Evolutionary conservation across 495 filamentous ascomycete species (phyloP), one percentile per base, ranked within the genome.

Genomic region (Penicilliopsis zonata): DNA sequence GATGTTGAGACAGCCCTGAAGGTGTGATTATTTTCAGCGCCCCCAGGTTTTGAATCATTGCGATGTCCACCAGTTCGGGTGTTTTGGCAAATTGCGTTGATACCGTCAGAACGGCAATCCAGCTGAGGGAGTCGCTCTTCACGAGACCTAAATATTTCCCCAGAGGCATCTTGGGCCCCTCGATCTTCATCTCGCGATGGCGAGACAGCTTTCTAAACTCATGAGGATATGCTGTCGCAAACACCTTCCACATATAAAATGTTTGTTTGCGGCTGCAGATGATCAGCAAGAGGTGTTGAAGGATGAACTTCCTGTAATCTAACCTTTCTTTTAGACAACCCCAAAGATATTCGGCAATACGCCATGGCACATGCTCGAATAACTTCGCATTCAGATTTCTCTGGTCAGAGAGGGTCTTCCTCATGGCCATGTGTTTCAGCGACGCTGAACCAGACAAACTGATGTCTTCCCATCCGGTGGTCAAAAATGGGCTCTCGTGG

Each of bases 181-280:
- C 36, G 15, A 53, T 46, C 9, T 35, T 41, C 21, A 58, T 42
- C 4, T 31, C 30, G 26, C 49, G 55, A 21, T 49, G 40, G 9
- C 35, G 45, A 13, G 43, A 30, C 13, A 46, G 0, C 9, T 38
- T 18, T 13, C 32, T 29, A 12, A 64, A 63, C 17, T 60, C 21
- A 5, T 20, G n/a, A 3, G 58, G 54, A 34, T 64, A 63, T 9
- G 30, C 37, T 8, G 37, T 52, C 6, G 48, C 40, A 24, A 64
- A 45, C n/a, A 66, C 38, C 25, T 56, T 64, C 62, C 62, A 66
- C 53, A 59, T 56, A 15, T 58, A 36, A 9, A 58, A 16, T 10
- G 59, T 63, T 23, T 44, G 42, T 19, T 61, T 64, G 4, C 48
- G 41, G 30, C 61, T 65, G 18, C 8, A 24, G 21, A 18, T 9